These are phyloP conservation scores for Sphaerulina musiva DNA, from an alignment of 2,329 filamentous ascomycete species.

Conservation along the genomic window DNA sequence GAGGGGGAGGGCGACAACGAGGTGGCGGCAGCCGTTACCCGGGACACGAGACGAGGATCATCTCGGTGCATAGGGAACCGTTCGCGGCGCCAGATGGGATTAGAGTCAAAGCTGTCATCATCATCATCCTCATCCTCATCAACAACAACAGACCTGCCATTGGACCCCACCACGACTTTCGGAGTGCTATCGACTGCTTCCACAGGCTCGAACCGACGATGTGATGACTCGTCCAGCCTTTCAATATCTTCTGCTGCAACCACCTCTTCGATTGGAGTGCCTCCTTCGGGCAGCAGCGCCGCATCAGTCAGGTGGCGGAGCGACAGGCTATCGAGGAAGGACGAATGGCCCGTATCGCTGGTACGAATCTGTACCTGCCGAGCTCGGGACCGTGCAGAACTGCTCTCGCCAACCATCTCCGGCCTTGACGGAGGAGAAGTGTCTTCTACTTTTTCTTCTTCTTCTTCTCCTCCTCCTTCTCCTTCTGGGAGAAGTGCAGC, in stretches of 20 bases:
- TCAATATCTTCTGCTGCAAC: background rate
- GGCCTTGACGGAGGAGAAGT: too few species aligned
- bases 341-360: background rate
- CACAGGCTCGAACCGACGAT: background rate
- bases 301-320: background rate
- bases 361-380: too few species aligned
- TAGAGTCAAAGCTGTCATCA: background rate
- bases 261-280: background rate
- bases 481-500: constrained; percentile 3
- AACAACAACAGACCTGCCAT: background rate
- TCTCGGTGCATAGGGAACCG: background rate
- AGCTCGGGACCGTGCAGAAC: too few species aligned
- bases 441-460: too few species aligned
- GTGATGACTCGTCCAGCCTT: background rate
- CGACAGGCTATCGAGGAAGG: constrained; percentile 4
- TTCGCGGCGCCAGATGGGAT: background rate
- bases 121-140: background rate
- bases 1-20: too few species aligned
- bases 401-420: too few species aligned
- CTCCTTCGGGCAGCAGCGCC: background rate
- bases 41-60: background rate
- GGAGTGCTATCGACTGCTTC: background rate
- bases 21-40: too few species aligned
- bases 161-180: background rate
- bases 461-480: too few species aligned